A percentile compares a stretch with the other conserved stretches of the same genome.
These are phyloP conservation scores for Stephanocyclus meneghinianus DNA, from an alignment of 352 stramenopile species.

Conservation along the genomic window DNA sequence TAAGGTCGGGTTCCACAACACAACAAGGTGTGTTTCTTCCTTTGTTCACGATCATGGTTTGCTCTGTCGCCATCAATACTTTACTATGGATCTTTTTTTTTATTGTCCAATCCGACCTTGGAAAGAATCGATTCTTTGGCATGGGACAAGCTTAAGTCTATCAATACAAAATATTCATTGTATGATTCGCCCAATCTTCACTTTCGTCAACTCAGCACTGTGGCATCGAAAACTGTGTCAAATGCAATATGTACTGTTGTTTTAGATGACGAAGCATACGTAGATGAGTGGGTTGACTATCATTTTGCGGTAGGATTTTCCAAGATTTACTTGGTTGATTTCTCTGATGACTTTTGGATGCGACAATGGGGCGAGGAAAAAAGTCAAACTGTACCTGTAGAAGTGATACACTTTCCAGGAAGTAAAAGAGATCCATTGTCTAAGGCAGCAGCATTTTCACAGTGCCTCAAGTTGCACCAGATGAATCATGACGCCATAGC, in stretches of 20 bases:
- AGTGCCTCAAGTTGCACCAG: conserved; percentile 11
- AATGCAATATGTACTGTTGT: conserved; percentile 46
- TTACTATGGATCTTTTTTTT: neutral
- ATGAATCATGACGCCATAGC: conserved; percentile 13
- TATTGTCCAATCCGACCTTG: neutral
- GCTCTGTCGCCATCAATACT: neutral
- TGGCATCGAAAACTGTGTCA: neutral
- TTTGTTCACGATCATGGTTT: neutral
- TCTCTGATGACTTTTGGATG: conserved; percentile 45
- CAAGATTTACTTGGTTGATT: conserved; percentile 57
- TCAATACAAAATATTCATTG: conserved; percentile 24
- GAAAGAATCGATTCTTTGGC: conserved; percentile 11
- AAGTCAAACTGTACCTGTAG: neutral
- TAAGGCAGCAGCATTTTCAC: conserved; percentile 20
- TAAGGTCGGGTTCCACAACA: conserved; percentile 12
- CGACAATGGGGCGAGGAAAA: conserved; percentile 29
- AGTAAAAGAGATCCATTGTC: conserved; percentile 1
- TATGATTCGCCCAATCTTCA: conserved; percentile 13
- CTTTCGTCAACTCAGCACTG: neutral
- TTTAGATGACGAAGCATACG: conserved; percentile 42
- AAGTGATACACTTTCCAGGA: conserved; percentile 17
- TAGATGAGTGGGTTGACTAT: conserved; percentile 65
- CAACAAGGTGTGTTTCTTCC: neutral
- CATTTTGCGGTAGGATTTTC: conserved; percentile 54
- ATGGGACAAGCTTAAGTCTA: conserved; percentile 19